Evolutionary conservation across 106 monocot species (phyloP), one percentile per base, ranked within the genome.

Genomic region (Dendrobium officinale): DNA sequence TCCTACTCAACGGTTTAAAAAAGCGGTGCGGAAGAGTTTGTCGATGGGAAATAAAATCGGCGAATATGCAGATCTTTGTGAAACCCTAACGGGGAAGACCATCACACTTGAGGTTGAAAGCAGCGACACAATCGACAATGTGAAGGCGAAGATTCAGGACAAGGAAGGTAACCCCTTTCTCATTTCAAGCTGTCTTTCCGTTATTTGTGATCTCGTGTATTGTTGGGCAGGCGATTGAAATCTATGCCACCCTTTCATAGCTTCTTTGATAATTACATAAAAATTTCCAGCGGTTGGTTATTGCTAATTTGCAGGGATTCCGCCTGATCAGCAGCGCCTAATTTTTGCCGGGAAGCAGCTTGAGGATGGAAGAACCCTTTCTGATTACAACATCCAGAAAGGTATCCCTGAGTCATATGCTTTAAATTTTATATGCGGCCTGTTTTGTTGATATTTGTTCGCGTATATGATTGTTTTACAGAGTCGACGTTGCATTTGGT

Each of bases 401-500:
- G 76, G 76, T 76, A 26, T 11, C 15, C 13, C 3, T 70, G 10
- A 18, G 11, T 15, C 4, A 22, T 51, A 26, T 6, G 61, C 2
- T 76, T 43, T 74, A 0, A 74, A 43, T 74, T 43, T 74, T 3
- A 74, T n/a, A 8, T 43, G 5, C 0, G 1, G 48, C 26, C 11
- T 51, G n/a, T 48, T 27, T 19, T 42, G 11, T 42, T 2, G 15
- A 43, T 15, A 2, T 43, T 42, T 74, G 2, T 44, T 74, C 17
- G 19, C 19, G 15, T 31, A 20, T 20, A 44, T 43, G 41, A 73
- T 5, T 8, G 45, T 6, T 59, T 41, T 27, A 8, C 33, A 89
- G 86, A 89, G 75, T 89, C 89, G 9, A 89, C 89, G 15, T 72
- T 89, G 75, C 89, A 89, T 80, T 73, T 89, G 61, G 89, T 89